These are phyloP conservation scores for Fusarium sambucinum DNA, from an alignment of 2,329 filamentous ascomycete species.

Conservation along the genomic window DNA sequence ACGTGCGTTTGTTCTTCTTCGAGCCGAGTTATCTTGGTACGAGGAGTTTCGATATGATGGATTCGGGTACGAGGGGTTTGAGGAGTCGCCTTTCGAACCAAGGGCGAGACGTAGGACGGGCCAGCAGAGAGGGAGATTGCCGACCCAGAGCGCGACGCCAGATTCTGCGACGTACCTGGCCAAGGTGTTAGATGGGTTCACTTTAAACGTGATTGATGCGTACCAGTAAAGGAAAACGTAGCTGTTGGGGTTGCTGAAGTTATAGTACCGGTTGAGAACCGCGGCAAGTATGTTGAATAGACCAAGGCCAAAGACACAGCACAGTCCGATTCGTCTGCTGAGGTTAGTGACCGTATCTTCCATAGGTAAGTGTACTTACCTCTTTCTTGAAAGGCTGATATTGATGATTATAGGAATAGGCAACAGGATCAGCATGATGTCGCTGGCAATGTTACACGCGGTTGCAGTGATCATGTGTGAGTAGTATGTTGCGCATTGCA, in stretches of 20 bases:
- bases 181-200: neutral
- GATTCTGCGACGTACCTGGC: slow-evolving; percentile 65
- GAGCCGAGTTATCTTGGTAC: slow-evolving; percentile 36
- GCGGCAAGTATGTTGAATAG: slow-evolving; percentile 67
- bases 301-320: slow-evolving; percentile 68
- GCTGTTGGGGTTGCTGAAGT: slow-evolving; percentile 68
- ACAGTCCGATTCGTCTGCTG: slow-evolving; percentile 63
- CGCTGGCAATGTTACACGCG: slow-evolving; percentile 61
- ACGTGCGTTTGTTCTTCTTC: slow-evolving; percentile 30
- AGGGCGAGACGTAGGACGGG: slow-evolving; percentile 63
- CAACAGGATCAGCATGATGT: slow-evolving; percentile 59
- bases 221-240: slow-evolving; percentile 68
- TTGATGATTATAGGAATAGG: slow-evolving; percentile 60
- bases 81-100: slow-evolving; percentile 40
- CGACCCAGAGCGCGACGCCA: slow-evolving; percentile 69
- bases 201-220: neutral
- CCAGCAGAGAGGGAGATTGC: slow-evolving; percentile 72
- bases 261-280: slow-evolving; percentile 72
- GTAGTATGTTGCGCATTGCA: slow-evolving; percentile 60
- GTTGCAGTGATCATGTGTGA: slow-evolving; percentile 62
- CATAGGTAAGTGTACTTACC: neutral
- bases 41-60: slow-evolving; percentile 19
- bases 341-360: neutral
- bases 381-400: slow-evolving; percentile 53
- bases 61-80: slow-evolving; percentile 44